Base-by-base conservation (phyloP, 495 filamentous ascomycete genomes). In the Apodospora peruviana region DNA sequence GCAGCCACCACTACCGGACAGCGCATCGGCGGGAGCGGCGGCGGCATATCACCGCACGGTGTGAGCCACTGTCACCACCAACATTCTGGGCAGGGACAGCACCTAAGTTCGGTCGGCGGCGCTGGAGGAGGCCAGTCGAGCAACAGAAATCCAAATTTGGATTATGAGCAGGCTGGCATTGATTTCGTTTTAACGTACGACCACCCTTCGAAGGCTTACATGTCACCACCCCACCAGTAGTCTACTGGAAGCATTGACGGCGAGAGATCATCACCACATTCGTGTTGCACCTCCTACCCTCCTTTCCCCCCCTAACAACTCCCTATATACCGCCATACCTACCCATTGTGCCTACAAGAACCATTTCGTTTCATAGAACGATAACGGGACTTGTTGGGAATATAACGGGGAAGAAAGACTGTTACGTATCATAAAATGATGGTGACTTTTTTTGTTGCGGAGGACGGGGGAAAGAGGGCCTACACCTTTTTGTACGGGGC, bases 141-240 rank as follows among this genome's bases (percentile, higher is more conserved):
- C 60, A 50, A 36, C 60, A 48, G 59, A 69, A 50, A 67, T 74
- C 55, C 64, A 74, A 53, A 42, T 4, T 67, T 89, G 52, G 90
- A 95, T 57, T 94, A 93, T 67, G 84, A 86, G 57, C 88, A 95
- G 59, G 76, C 91, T 40, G 91, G 90, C 55, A 86, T 97, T 64
- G 91, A 97, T 64, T 96, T 97, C 75, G 90, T 97, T 43, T 79
- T 96, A 70, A 88, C 86, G 90, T 96, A 88, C 73, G 88, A 81
- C 27, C 61, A 64, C 69, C 74, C 74, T 71, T 71, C 70, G 67
- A 77, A 72, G 71, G 74, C 80, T 47, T 82, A 83, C 68, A 73
- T 79, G 63, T 82, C 81, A 70, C 79, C 79, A 75, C 80, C 80
- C 64, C 78, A 69, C 50, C 74, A 80, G 57, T 76, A 51, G 45